These are phyloP conservation scores for Golovinomyces cichoracearum DNA, from an alignment of 2,329 filamentous ascomycete genomes.

Conservation along the genomic window DNA sequence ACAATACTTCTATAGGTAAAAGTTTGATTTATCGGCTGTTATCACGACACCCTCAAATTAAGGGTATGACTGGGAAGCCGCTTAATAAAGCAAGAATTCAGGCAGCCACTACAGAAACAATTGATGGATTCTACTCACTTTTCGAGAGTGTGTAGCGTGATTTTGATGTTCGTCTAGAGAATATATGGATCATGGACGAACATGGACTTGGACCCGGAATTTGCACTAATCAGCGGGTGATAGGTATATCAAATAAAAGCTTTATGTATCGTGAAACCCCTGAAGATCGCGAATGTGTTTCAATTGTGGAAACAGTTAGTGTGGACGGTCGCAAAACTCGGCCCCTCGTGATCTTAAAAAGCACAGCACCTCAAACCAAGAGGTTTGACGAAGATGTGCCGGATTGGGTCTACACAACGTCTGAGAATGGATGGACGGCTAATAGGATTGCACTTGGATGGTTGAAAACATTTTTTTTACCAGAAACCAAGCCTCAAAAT, in stretches of 20 bases:
- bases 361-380: background rate
- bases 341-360: background rate
- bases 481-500: conserved; percentile 1
- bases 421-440: background rate
- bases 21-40: background rate
- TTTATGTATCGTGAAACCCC: background rate
- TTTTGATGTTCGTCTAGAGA: background rate
- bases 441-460: background rate
- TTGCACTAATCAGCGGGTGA: background rate
- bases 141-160: background rate
- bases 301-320: background rate
- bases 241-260: background rate
- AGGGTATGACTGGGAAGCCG: background rate
- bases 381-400: background rate
- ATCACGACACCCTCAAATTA: too few relatives aligned
- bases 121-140: background rate
- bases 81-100: background rate
- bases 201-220: background rate
- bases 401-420: background rate
- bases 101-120: background rate
- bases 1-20: background rate
- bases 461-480: background rate
- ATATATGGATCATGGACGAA: background rate
- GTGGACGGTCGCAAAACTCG: background rate
- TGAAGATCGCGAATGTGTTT: background rate